Evolutionary conservation across 305 asterid species (phyloP), one percentile per base, ranked within the genome.

Genomic region (Fraxinus velutina): DNA sequence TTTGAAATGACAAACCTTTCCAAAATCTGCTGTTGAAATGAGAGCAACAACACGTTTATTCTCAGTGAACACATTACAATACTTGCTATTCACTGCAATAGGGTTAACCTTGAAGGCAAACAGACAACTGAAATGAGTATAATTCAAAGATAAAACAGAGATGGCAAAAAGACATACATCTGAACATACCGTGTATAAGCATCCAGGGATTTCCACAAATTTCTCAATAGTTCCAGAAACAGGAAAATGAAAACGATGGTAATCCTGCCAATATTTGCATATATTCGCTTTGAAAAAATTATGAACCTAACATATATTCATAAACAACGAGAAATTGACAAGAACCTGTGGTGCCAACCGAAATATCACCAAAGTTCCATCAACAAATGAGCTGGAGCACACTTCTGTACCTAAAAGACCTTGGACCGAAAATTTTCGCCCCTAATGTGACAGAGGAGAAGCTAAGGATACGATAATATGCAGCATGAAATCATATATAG

Each of bases 71-170:
- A 96, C 99, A 32, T 96, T 96, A 83, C 98, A 96, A 83, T 96
- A 96, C 90, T 96, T 93, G 98, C 99, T 96, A 84, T 96, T 96
- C 84, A 96, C 99, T 13, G 99, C 99, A 86, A 96, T 94, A 77
- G 99, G 99, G 80, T 96, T 96, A 78, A 96, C 99, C 99, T 96
- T 82, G 87, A 89, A 83, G 79, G 79, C 30, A 83, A 47, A 57
- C 78, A 79, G 78, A 85, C 77, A 87, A 73, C 75, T 83, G 50
- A 80, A 82, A 75, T 36, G 68, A 78, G 90, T 81, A 82, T 55
- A 70, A 34, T 30, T 84, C 76, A 73, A 84, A 80, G 68, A 76
- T 71, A 80, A 85, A 34, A 55, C 29, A 75, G 44, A 81, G 66
- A 75, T 60, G 42, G 81, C 42, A 9, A 80, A 52, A 82, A 79